These are phyloP conservation scores for Candida endomychidarum DNA, from an alignment of 805 yeast genomes.

Conservation along the genomic window DNA sequence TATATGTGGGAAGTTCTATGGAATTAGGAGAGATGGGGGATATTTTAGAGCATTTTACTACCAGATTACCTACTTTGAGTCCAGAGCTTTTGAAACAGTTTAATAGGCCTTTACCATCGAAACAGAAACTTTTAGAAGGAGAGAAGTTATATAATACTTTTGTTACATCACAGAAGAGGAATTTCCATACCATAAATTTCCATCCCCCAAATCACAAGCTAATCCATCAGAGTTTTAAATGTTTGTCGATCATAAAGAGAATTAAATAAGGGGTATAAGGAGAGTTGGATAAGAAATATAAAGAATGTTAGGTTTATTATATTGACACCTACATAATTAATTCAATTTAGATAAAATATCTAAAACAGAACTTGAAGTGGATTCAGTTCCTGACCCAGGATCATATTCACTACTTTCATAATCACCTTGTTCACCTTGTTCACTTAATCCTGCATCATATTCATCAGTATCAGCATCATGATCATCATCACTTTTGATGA, in stretches of 20 bases:
- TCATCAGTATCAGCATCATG: constrained; percentile 18
- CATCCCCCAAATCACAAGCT: too few species aligned
- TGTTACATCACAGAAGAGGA: constrained; percentile 5
- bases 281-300: neutral
- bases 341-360: constrained; percentile 24
- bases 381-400: constrained; percentile 11
- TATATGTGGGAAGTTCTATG: constrained; percentile 32
- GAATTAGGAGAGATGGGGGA: constrained; percentile 10
- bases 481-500: constrained; percentile 24
- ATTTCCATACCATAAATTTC: neutral
- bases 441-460: constrained; percentile 15
- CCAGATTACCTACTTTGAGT: constrained; percentile 13
- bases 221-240: too few species aligned
- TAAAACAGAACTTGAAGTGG: constrained; percentile 21
- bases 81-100: constrained; percentile 9
- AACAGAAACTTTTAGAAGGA: constrained; percentile 11
- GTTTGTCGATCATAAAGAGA: too few species aligned
- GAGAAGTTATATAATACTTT: constrained; percentile 4
- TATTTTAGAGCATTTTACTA: constrained; percentile 14
- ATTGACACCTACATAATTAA: neutral
- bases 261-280: constrained; percentile 1
- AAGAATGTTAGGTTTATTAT: too few species aligned
- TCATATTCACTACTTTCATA: constrained; percentile 20
- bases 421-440: constrained; percentile 23
- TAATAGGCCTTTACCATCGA: constrained; percentile 12